Base-by-base conservation (phyloP, 208 protist genomes). In the Wallacemonas sp. region DNA sequence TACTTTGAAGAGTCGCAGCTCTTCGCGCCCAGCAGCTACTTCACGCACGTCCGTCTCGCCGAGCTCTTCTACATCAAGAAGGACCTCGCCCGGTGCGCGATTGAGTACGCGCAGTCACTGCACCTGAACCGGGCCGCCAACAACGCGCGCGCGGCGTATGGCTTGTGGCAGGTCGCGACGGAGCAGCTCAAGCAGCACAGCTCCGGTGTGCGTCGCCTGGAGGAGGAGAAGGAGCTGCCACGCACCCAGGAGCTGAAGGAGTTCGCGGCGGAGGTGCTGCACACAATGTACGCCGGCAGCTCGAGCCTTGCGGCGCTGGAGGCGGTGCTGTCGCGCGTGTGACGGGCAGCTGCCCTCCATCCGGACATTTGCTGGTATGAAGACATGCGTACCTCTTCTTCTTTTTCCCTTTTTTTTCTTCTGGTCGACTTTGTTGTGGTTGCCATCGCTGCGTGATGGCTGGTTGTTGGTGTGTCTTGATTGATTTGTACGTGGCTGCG, bases 41-140 rank as follows among this genome's bases (percentile, higher is more conserved):
- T 90, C 33, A 60, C 66, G 11, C 87, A 95, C 60, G 74, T 65
- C 8, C 81, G 85, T 4, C 76, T 93, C 21, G 89, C 70, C 11
- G 89, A 95, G 78, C 70, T 95, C 16, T 83, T 77, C 38, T 93
- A 91, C 78, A 73, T 76, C 46, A 75, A 78, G 62, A 82, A 83
- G 41, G 79, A 93, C 46, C 71, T 85, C 48, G 66, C 54, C 17
- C 81, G 78, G 36, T 68, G 72, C 52, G 72, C 76, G 21, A 58
- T 80, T 17, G 80, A 84, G 76, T 95, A 90, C 76, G 52, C 89
- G 16, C 86, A 93, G 74, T 92, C 89, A 32, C 82, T 95, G 21
- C 79, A 79, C 12, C 70, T 88, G 49, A 95, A 95, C 61, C 54
- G 64, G 26, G 61, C 80, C 49, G 43, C 70, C 11, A 95, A 95